phyloP scores from a whole-genome alignment of 768 basidiomycete species.

The Tulasnella calospora region DNA sequence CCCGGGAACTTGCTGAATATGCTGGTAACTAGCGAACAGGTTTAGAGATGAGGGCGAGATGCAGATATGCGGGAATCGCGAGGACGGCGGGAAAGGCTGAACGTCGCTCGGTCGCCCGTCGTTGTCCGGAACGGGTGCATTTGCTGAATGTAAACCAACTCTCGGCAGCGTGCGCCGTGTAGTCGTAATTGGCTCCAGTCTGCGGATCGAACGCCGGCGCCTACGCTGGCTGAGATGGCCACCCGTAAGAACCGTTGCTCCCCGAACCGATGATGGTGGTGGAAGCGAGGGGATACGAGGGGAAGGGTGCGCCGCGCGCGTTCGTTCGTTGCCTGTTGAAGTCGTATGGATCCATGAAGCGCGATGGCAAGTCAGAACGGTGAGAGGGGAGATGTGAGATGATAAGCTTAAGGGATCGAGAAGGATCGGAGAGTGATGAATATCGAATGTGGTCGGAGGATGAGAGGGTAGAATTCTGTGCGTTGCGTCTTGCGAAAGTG shows the following conservation, averaged over 20 bases:
- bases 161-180: neutral
- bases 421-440: no score
- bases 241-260: neutral
- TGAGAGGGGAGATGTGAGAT: neutral
- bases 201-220: neutral
- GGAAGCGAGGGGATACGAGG: slow-evolving; percentile 14
- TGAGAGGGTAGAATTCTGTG: no score
- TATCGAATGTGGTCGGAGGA: no score
- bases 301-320: neutral
- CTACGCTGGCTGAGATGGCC: neutral
- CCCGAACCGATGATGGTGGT: neutral
- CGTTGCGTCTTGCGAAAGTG: no score
- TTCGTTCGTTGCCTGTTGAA: neutral
- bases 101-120: neutral
- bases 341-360: neutral
- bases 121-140: neutral
- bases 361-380: no score
- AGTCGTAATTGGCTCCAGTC: neutral
- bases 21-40: neutral
- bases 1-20: neutral
- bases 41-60: neutral
- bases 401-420: neutral
- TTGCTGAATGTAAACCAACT: neutral
- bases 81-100: neutral
- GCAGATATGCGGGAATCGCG: neutral